phyloP scores from a whole-genome alignment of 148 eudicot genomes.

The Gaultheria prostrata region DNA sequence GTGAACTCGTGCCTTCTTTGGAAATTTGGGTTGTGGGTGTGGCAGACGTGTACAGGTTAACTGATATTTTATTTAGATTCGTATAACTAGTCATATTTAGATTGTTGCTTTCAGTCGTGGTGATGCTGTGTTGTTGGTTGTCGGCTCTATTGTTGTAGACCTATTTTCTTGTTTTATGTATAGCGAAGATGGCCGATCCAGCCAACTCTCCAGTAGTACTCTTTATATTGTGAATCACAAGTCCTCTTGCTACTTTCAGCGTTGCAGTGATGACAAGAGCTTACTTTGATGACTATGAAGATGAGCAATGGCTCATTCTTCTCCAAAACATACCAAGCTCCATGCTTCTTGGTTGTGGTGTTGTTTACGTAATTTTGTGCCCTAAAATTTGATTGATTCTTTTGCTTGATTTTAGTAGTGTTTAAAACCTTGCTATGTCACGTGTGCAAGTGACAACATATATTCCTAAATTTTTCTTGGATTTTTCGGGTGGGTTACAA shows the following conservation, averaged over 20 bases:
- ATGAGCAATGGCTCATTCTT: constrained; percentile 51
- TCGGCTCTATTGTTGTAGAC: no score
- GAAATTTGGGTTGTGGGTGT: no score
- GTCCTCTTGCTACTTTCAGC: constrained; percentile 40
- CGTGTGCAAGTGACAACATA: neutral
- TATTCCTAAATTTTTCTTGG: neutral
- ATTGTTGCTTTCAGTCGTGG: no score
- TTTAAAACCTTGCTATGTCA: neutral
- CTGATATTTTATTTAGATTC: no score
- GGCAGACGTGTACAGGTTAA: no score
- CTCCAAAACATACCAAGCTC: constrained; percentile 75
- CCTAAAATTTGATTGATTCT: neutral
- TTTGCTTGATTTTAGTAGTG: constrained; percentile 1
- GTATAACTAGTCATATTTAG: no score
- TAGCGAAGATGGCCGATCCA: no score
- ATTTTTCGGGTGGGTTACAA: neutral
- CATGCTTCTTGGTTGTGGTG: constrained; percentile 80
- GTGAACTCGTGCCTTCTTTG: no score
- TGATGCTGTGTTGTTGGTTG: no score
- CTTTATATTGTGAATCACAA: neutral
- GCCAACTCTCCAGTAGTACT: neutral
- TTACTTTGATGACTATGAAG: constrained; percentile 52
- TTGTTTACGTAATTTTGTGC: constrained; percentile 48
- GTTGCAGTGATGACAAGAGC: constrained; percentile 98
- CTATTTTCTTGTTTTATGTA: no score